Evolutionary conservation across 129 eudicot genomes (phyloP), one percentile per base, ranked within the genome.

Genomic region (Centaurea solstitialis): DNA sequence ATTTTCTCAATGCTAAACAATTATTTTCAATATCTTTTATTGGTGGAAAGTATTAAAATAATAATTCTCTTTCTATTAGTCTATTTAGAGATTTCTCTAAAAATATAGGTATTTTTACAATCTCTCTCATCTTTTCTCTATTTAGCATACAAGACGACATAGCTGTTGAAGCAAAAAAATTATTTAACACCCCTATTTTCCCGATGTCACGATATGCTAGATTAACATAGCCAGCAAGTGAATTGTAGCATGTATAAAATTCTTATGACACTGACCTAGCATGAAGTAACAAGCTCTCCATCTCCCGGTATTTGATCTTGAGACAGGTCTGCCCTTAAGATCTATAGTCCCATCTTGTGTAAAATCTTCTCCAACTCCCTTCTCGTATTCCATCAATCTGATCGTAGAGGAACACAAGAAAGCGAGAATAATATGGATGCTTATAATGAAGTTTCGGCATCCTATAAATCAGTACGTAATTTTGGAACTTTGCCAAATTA

Each of bases 201-300:
- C 5, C 30, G 30, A 26, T 26, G 45, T 41, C 47, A 41, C 3
- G 47, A 41, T 8, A 41, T 41, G 47, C 47, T 41, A 41, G 12
- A 41, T 41, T 13, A 41, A 41, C 11, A 41, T 41, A 8, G 37
- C 37, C 37, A 33, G 37, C 37, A 33, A 33, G 37, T 33, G 37
- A 33, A 33, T 4, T 41, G 47, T 41, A 8, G 12, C 9, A 41
- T 1, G 18, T 57, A 57, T 57, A 57, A 4, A 57, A 57, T 5
- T 50, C 1, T 7, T 26, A 6, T 13, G 23, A 61, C n/a, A 41
- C 57, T 77, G 74, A 92, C 97, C 94, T 47, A 92, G 79, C 74
- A 92, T 87, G 84, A 85, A 92, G 35, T 79, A 86, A 73, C 90
- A 88, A 79, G 97, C 93, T 85, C 72, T 88, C 97, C 97, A 90